phyloP scores from a whole-genome alignment of 2,329 filamentous ascomycete genomes.

The Microdochium trichocladiopsis region DNA sequence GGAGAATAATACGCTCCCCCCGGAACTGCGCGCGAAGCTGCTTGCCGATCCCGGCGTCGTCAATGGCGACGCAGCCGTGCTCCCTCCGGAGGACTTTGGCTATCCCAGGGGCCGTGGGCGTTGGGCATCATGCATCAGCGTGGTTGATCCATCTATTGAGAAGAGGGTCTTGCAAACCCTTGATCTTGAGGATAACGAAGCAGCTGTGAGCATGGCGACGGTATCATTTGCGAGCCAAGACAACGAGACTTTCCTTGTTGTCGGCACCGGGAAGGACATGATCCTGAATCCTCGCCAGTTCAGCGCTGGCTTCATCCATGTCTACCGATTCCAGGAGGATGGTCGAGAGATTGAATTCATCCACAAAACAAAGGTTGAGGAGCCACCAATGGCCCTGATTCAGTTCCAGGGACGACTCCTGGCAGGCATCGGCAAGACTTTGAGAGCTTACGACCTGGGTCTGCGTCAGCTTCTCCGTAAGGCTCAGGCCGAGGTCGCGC shows the following conservation, averaged over 20 bases:
- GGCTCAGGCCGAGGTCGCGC: constrained; percentile 70
- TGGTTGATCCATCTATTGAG: constrained; percentile 74
- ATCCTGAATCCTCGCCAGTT: constrained; percentile 69
- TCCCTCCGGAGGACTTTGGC: constrained; percentile 79
- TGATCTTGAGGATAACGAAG: constrained; percentile 83
- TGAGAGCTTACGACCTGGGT: constrained; percentile 88
- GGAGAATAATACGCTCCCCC: constrained; percentile 84
- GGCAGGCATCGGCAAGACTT: constrained; percentile 73
- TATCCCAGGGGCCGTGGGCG: constrained; percentile 76
- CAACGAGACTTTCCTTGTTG: constrained; percentile 82
- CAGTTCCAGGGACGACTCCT: constrained; percentile 86
- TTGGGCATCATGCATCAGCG: constrained; percentile 93
- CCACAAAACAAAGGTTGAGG: constrained; percentile 89
- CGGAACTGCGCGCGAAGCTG: constrained; percentile 67
- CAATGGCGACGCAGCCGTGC: constrained; percentile 63
- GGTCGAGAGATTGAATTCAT: constrained; percentile 90
- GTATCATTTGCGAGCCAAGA: constrained; percentile 86
- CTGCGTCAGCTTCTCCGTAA: constrained; percentile 91
- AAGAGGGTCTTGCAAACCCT: constrained; percentile 71
- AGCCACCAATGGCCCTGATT: constrained; percentile 84
- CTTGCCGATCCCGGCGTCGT: constrained; percentile 63
- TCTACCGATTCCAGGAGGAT: constrained; percentile 82
- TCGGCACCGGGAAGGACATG: constrained; percentile 91
- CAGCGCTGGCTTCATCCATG: constrained; percentile 77
- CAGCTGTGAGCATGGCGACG: constrained; percentile 76